Base-by-base conservation (phyloP, 1,139 yeast genomes). In the Sugiyamaella paludigena region DNA sequence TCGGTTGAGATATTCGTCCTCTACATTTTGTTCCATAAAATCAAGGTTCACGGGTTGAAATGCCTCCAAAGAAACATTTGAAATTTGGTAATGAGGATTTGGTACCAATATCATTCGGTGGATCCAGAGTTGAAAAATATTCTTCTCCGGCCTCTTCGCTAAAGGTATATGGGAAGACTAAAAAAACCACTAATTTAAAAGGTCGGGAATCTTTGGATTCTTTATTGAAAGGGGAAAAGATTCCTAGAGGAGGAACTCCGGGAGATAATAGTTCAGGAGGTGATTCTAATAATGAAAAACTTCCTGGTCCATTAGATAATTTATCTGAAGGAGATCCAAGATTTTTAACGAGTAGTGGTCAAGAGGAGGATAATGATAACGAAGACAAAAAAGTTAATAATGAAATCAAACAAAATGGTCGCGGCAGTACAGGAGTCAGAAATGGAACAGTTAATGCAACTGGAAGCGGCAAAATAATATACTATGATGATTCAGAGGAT, bases 401-500 rank as follows among this genome's bases (percentile, higher is more conserved):
- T 19, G 15, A 24, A 16, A 27, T 9, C n/a, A 15, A n/a, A 11
- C 11, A 10, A 12, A 34, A 34, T 7, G 37, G 37, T 2, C 9
- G 3, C 19, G 28, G 19, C 28, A 27, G 13, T 2, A 39, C 13
- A 35, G 34, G 10, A 39, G 12, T 4, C n/a, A 6, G 15, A 31
- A 40, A 4, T 32, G 2, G n/a, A 33, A 7, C 11, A n/a, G 28
- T 10, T 8, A 11, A 35, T 42, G 36, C 38, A 30, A 39, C 19
- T 30, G 40, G 27, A 31, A 46, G 32, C 16, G 45, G 47, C 8
- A 55, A 48, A 19, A 40, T 49, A 13, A 62, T 60, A 11, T 50
- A 53, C 34, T 61, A 50, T 39, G 40, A 53, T n/a, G 64, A 61
- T 40, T 65, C 66, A 29, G 73, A 67, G 45, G 69, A 69, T 46